Base-by-base conservation (phyloP, 2,329 filamentous ascomycete species). In the Curvularia lunata region DNA sequence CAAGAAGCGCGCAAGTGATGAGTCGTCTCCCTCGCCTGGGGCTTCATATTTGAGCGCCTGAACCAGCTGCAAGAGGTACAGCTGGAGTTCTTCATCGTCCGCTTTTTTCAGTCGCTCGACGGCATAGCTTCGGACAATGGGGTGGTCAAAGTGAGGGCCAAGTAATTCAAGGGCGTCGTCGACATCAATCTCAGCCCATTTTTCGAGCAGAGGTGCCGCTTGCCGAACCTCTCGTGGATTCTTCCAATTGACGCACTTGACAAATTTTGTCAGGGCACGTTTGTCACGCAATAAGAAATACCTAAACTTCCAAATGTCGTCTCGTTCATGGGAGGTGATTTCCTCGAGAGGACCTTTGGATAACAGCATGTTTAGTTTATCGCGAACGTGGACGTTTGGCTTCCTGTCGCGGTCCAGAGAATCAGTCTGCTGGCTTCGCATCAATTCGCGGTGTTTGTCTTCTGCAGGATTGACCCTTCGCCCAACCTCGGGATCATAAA, bases 161-260 rank as follows among this genome's bases (percentile, higher is more conserved):
- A 99, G 86, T 10, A 99, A 83, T 76, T 99, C 95, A 43, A 99
- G 84, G 18, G 94, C 95, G 79, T 98, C 95, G 69, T 99, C 96
- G 5, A 99, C 89, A 72, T 98, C 95, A 57, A 99, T 97, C 65
- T 96, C 92, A 0, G 91, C 96, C 95, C 95, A 99, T 67, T 93
- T 94, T 0, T 90, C 87, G 18, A 99, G 84, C 4, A 99, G 87
- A 60, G 96, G 91, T 23, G 95, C 91, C 5, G 94, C 93, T 79
- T 97, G 92, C 58, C 91, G 89, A 4, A 91, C 88, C 81, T 99
- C 94, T 60, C 87, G 87, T 46, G 86, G 85, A 74, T 97, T 94
- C 48, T 86, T 87, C 94, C 95, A 99, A 65, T 96, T 93, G 38
- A 97, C 94, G 0, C 94, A 97, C 76, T 98, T 99, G 75, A 98